These are phyloP conservation scores for Wallacemonas sp. DNA, from an alignment of 208 protist species.

Conservation along the genomic window DNA sequence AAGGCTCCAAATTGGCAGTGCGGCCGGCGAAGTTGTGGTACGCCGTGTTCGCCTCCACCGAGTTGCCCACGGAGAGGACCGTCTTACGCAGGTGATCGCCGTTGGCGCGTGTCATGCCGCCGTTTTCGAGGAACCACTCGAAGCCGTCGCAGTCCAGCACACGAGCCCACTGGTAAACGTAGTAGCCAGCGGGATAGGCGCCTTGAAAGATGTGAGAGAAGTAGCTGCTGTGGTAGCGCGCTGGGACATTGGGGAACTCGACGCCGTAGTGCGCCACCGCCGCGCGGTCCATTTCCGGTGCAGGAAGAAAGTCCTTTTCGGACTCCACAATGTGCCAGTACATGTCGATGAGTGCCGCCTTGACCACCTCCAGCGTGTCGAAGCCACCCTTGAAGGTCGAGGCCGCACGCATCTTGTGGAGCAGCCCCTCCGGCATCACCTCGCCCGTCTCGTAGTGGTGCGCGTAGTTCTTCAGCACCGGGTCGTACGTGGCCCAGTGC, in stretches of 20 bases:
- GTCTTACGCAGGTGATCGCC: constrained; percentile 68
- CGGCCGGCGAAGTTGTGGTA: constrained; percentile 48
- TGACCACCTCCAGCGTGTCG: constrained; percentile 58
- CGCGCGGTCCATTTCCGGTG: constrained; percentile 34
- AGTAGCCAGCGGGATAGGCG: constrained; percentile 79
- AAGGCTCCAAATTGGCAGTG: constrained; percentile 29
- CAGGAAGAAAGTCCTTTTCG: constrained; percentile 25
- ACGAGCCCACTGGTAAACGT: constrained; percentile 75
- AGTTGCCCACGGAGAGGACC: constrained; percentile 67
- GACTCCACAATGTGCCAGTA: constrained; percentile 48
- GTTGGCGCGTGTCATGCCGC: constrained; percentile 48
- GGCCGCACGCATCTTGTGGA: constrained; percentile 44
- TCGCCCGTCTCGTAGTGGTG: constrained; percentile 63
- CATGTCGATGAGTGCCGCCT: constrained; percentile 52
- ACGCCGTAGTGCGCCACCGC: constrained; percentile 25
- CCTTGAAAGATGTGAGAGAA: constrained; percentile 79
- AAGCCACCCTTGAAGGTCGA: constrained; percentile 45
- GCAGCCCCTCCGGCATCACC: constrained; percentile 40
- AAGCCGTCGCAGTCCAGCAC: constrained; percentile 68
- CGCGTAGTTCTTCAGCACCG: constrained; percentile 56
- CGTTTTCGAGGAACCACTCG: constrained; percentile 64
- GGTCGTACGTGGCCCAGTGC: constrained; percentile 64
- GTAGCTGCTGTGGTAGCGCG: constrained; percentile 49
- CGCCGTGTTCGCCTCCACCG: constrained; percentile 40
- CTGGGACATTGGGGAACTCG: constrained; percentile 26